Evolutionary conservation across 441 rosid genomes (phyloP).

Genomic region (Gossypium lobatum): DNA sequence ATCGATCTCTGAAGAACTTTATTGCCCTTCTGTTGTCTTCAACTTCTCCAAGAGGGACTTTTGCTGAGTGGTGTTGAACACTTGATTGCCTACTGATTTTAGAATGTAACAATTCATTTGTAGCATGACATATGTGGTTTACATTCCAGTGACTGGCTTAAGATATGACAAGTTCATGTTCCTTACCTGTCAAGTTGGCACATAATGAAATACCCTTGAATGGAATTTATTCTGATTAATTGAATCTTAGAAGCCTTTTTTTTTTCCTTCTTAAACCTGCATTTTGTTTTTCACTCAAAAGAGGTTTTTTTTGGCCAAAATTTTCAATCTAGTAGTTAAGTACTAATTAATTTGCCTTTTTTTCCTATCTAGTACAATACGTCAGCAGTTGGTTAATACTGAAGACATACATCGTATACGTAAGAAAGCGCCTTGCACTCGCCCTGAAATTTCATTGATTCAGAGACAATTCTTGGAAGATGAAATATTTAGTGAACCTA

Average conservation of each 20-base stretch:
- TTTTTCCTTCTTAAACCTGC: not conserved
- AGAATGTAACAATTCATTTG: not conserved
- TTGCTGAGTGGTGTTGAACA: not conserved
- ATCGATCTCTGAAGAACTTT: not conserved
- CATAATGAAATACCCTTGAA: conserved; percentile 5
- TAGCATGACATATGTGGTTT: not conserved
- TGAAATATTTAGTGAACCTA: conserved; percentile 55
- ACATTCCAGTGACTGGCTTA: not conserved
- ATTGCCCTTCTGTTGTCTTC: not conserved
- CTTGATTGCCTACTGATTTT: not conserved
- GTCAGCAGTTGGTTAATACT: conserved; percentile 78
- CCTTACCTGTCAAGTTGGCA: not conserved
- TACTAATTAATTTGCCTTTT: conserved; percentile 26
- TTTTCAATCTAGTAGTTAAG: not conserved
- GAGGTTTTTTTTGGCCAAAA: too few species aligned
- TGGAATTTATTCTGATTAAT: conserved; percentile 8
- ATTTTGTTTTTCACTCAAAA: not conserved
- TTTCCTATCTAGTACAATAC: conserved; percentile 60
- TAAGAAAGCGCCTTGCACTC: conserved; percentile 99
- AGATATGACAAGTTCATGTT: not conserved
- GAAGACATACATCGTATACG: conserved; percentile 90
- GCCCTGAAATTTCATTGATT: conserved; percentile 74
- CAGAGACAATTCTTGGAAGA: conserved; percentile 77
- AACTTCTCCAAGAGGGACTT: not conserved
- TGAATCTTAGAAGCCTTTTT: conserved; percentile 10